Percentiles rank a stretch among this genome's conserved stretches.
These are phyloP conservation scores for Colletotrichum eleusines DNA, from an alignment of 2,329 filamentous ascomycete species.

Conservation along the genomic window DNA sequence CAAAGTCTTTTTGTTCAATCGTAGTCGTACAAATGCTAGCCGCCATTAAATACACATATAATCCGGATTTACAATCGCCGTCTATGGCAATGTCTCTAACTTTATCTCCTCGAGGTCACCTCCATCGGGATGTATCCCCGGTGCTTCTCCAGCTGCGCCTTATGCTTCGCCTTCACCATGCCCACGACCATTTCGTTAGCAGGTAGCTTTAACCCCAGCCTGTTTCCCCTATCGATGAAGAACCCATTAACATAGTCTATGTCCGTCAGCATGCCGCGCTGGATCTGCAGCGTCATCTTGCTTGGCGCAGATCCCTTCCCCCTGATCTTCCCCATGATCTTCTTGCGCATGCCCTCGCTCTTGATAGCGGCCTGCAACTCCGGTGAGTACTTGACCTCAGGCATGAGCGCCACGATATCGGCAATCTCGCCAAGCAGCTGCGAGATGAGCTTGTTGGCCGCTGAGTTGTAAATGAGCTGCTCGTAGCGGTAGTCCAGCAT, in stretches of 20 bases:
- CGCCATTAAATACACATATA: constrained; percentile 18
- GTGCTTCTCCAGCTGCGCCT: constrained; percentile 49
- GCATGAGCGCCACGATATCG: constrained; percentile 77
- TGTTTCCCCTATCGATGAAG: constrained; percentile 78
- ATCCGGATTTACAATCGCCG: neutral
- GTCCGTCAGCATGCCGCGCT: constrained; percentile 74
- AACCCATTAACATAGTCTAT: constrained; percentile 91
- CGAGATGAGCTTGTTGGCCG: constrained; percentile 74
- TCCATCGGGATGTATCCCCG: constrained; percentile 51
- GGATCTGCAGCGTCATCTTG: constrained; percentile 76
- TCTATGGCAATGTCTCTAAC: neutral
- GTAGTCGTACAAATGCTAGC: constrained; percentile 23
- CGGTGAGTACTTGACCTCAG: constrained; percentile 75
- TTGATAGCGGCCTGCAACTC: constrained; percentile 69
- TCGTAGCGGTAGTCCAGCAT: constrained; percentile 83
- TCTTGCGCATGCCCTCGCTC: constrained; percentile 70
- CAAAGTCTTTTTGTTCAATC: neutral
- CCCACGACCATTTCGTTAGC: constrained; percentile 80
- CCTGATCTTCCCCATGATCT: constrained; percentile 68
- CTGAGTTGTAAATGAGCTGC: constrained; percentile 74
- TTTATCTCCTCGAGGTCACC: constrained; percentile 49
- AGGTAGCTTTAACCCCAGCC: constrained; percentile 78
- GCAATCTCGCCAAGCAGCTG: constrained; percentile 81
- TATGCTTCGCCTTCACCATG: constrained; percentile 78
- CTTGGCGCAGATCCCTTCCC: constrained; percentile 66